Evolutionary conservation across 805 yeast genomes (phyloP).

Genomic region (Sugiyamaella boreocaroliniensis): DNA sequence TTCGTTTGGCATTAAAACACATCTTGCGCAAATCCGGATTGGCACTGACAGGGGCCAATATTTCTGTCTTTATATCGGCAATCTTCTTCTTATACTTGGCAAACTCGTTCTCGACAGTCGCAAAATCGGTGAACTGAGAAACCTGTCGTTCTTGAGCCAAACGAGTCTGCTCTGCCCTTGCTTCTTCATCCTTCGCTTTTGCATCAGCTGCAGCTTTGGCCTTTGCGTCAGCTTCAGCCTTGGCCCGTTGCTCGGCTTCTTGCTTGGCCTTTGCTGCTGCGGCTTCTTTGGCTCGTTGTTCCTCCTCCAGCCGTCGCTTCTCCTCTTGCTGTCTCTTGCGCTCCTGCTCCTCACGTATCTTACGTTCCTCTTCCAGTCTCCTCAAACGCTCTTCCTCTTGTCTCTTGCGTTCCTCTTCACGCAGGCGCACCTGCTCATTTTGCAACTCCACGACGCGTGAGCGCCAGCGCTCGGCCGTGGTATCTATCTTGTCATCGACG

Average conservation of each 20-base stretch:
- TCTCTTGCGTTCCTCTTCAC: slow-evolving; percentile 4
- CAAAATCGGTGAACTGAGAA: slow-evolving; percentile 19
- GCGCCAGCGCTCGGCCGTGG: not conserved
- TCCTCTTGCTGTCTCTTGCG: slow-evolving; percentile 8
- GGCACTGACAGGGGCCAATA: slow-evolving; percentile 50
- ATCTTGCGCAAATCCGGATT: slow-evolving; percentile 48
- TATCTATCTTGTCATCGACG: not conserved
- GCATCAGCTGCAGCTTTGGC: slow-evolving; percentile 21
- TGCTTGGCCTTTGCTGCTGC: slow-evolving; percentile 14
- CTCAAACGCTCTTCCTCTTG: slow-evolving; percentile 4
- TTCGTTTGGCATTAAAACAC: slow-evolving; percentile 59
- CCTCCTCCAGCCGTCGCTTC: slow-evolving; percentile 11
- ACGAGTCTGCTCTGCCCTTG: slow-evolving; percentile 21
- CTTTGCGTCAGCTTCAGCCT: slow-evolving; percentile 20
- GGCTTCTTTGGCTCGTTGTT: slow-evolving; percentile 6
- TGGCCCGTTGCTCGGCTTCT: slow-evolving; percentile 20
- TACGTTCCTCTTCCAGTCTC: slow-evolving; percentile 6
- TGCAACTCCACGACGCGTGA: not conserved
- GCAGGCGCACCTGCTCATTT: not conserved
- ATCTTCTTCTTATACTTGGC: slow-evolving; percentile 27
- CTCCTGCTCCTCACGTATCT: slow-evolving; percentile 8
- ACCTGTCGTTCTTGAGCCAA: slow-evolving; percentile 11
- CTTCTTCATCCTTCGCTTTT: slow-evolving; percentile 23
- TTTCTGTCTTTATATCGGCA: slow-evolving; percentile 48
- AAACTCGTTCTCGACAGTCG: slow-evolving; percentile 26